A percentile compares a stretch with the other conserved stretches of the same genome.
These are phyloP conservation scores for Kurtzmaniella quercitrusa DNA, from an alignment of 1,139 yeast genomes.

Conservation along the genomic window DNA sequence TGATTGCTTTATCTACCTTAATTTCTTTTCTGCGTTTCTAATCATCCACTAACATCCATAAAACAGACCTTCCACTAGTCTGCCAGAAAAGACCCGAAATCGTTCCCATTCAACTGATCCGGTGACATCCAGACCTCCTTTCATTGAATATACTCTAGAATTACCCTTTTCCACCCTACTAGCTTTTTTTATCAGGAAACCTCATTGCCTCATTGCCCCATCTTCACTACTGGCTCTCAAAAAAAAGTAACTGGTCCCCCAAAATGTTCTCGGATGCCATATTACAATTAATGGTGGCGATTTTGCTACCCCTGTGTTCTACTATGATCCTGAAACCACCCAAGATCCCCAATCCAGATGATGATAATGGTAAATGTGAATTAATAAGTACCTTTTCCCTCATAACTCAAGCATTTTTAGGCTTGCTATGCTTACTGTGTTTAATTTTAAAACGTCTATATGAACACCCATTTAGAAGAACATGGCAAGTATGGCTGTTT, in stretches of 20 bases:
- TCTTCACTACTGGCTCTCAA: too few species aligned
- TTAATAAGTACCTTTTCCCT: constrained; percentile 70
- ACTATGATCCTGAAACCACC: background rate
- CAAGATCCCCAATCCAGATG: constrained; percentile 5
- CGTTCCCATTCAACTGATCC: too few species aligned
- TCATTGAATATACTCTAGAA: too few species aligned
- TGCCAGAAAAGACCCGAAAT: too few species aligned
- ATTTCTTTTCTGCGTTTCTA: background rate
- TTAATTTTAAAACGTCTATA: constrained; percentile 70
- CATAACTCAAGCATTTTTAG: constrained; percentile 62
- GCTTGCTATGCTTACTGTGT: constrained; percentile 69
- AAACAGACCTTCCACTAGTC: background rate
- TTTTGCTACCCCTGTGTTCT: background rate
- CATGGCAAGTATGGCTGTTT: constrained; percentile 84
- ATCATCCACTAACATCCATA: background rate
- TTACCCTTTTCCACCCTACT: too few species aligned
- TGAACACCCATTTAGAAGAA: constrained; percentile 76
- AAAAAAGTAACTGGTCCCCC: too few species aligned
- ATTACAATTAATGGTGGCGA: background rate
- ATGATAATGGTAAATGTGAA: constrained; percentile 45
- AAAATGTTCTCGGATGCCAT: background rate
- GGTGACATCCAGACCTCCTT: too few species aligned
- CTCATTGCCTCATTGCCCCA: too few species aligned
- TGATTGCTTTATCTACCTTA: background rate
- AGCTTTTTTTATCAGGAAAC: too few species aligned